Percentiles rank a stretch among this genome's conserved stretches.
Conservation (phyloP, 116 monocot species). For the Iris pallida region DNA sequence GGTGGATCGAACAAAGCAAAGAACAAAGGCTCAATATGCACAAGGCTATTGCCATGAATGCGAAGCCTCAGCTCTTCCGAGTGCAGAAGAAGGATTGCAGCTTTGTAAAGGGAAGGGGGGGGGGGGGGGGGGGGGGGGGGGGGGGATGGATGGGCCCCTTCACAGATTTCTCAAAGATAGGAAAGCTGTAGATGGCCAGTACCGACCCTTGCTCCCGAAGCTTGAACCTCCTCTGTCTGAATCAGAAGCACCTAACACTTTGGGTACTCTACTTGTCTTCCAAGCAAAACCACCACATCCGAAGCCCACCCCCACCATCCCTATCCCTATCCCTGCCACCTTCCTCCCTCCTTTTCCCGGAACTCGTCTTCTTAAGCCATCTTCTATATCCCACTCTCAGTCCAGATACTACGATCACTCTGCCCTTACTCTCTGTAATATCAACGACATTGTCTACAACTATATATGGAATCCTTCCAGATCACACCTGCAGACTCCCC, state of each 20-base stretch:
- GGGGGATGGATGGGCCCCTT: not conserved
- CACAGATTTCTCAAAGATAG: not conserved
- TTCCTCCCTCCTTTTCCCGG: slow-evolving; percentile 1
- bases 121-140: too few relatives aligned
- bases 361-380: not conserved
- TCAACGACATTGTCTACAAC: not conserved
- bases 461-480: slow-evolving; percentile 43
- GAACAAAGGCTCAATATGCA: too few relatives aligned
- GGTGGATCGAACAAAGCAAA: too few relatives aligned
- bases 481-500: slow-evolving; percentile 15
- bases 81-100: not conserved
- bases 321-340: slow-evolving; percentile 8
- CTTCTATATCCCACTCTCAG: too few relatives aligned
- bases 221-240: slow-evolving; percentile 14
- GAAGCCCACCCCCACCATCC: slow-evolving; percentile 22
- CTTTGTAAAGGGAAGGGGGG: not conserved
- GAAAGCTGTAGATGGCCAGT: not conserved
- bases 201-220: slow-evolving; percentile 27
- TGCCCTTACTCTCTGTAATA: not conserved
- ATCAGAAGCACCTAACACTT: slow-evolving; percentile 24
- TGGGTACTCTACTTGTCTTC: slow-evolving; percentile 34
- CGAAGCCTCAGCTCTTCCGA: slow-evolving; percentile 18
- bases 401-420: not conserved
- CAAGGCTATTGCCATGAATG: slow-evolving; percentile 7
- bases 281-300: slow-evolving; percentile 36